A percentile compares a stretch with the other conserved stretches of the same genome.
These are phyloP conservation scores for Tausonia pullulans DNA, from an alignment of 1,284 basidiomycete species.

Conservation along the genomic window DNA sequence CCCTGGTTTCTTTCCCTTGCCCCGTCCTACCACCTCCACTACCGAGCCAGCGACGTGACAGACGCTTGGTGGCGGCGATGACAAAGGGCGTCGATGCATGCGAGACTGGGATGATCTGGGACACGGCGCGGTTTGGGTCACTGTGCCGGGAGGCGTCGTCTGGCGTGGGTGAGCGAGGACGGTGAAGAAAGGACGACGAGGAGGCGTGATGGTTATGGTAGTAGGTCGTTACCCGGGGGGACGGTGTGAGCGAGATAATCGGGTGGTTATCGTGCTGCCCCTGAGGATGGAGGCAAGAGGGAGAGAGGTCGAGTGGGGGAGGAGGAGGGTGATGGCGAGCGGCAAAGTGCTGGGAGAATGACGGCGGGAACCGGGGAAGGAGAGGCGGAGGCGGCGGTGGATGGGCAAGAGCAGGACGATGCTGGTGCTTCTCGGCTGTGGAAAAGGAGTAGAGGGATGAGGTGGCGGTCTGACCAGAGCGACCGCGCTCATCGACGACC, in stretches of 20 bases:
- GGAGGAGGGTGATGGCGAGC: neutral
- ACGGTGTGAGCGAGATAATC: constrained; percentile 7
- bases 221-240: neutral
- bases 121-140: neutral
- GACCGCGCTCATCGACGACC: too few species aligned
- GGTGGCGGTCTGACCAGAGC: too few species aligned
- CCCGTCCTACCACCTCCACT: too few species aligned
- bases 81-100: neutral
- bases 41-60: neutral
- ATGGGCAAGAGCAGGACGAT: too few species aligned
- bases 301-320: constrained; percentile 6
- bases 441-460: too few species aligned
- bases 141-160: too few species aligned
- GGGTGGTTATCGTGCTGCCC: constrained; percentile 1
- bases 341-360: too few species aligned
- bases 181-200: neutral
- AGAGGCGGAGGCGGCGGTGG: too few species aligned
- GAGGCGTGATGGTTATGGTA: neutral
- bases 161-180: neutral
- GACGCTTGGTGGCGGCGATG: neutral
- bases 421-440: too few species aligned
- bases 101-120: neutral
- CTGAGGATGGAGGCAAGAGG: neutral
- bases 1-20: neutral
- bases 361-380: too few species aligned